Conservation (phyloP, 1,139 yeast species). For the Diutina catenulata region DNA sequence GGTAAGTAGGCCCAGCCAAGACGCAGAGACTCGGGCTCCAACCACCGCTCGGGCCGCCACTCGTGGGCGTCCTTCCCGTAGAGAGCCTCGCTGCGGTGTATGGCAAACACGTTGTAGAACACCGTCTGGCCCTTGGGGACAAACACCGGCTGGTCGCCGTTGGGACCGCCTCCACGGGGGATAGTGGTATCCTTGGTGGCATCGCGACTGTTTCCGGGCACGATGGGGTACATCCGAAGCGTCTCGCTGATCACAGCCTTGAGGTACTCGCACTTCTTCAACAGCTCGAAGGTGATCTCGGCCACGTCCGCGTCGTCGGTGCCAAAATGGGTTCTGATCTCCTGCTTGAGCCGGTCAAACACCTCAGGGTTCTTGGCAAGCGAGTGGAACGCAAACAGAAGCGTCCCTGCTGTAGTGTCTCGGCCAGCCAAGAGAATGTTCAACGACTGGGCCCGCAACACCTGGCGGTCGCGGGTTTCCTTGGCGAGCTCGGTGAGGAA, state of each 20-base stretch:
- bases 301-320: conserved; percentile 16
- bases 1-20: conserved; percentile 39
- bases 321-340: conserved; percentile 25
- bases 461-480: conserved; percentile 35
- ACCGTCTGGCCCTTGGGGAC: conserved; percentile 37
- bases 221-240: conserved; percentile 44
- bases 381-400: conserved; percentile 35
- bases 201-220: conserved; percentile 38
- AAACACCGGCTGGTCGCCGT: conserved; percentile 28
- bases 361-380: conserved; percentile 33
- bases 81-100: conserved; percentile 31
- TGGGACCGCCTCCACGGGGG: conserved; percentile 42
- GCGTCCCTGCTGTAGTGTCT: conserved; percentile 46
- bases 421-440: conserved; percentile 44
- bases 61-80: conserved; percentile 39
- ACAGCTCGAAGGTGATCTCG: conserved; percentile 33
- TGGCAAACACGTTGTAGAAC: conserved; percentile 30
- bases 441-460: conserved; percentile 40
- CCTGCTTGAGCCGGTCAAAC: conserved; percentile 27
- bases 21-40: conserved; percentile 24
- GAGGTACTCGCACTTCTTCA: conserved; percentile 38
- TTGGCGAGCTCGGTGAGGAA: conserved; percentile 40
- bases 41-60: conserved; percentile 49
- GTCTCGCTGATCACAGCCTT: conserved; percentile 37
- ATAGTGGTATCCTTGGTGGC: conserved; percentile 35